Evolutionary conservation across 352 stramenopile genomes (phyloP).

Genomic region (Globisporangium rhizosaccharum): DNA sequence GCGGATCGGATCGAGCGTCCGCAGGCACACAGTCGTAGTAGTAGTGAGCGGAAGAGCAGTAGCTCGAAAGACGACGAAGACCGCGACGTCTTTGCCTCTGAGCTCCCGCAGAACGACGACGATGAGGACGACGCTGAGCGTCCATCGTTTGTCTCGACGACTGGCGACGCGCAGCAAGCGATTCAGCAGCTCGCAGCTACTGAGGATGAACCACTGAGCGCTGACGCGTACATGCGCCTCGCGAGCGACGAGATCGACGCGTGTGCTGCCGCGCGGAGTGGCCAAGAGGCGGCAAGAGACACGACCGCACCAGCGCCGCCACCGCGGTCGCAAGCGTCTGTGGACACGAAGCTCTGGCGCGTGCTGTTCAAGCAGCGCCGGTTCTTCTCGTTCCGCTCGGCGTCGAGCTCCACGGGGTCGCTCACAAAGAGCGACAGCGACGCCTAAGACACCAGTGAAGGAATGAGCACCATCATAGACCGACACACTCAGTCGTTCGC

Average conservation of each 20-base stretch:
- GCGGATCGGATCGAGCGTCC: not conserved
- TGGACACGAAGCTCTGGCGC: constrained; percentile 48
- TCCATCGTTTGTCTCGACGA: constrained; percentile 71
- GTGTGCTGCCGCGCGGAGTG: not conserved
- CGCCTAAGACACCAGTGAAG: not conserved
- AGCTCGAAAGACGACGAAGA: constrained; percentile 8
- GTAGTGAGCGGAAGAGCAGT: not conserved
- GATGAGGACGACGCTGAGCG: constrained; percentile 25
- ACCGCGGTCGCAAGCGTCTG: not conserved
- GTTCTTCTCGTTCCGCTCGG: constrained; percentile 47
- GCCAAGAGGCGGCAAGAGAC: not conserved
- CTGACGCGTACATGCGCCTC: constrained; percentile 75
- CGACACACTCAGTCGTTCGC: not conserved
- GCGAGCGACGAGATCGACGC: constrained; percentile 54
- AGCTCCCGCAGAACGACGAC: constrained; percentile 8
- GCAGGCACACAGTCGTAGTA: constrained; percentile 1
- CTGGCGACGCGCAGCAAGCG: constrained; percentile 23
- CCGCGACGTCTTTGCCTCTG: constrained; percentile 6
- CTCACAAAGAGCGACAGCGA: constrained; percentile 9
- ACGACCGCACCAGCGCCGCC: not conserved
- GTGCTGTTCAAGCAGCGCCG: constrained; percentile 47
- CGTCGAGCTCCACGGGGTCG: constrained; percentile 14
- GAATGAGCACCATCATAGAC: not conserved
- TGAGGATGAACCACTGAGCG: constrained; percentile 36
- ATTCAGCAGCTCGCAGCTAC: constrained; percentile 7